Conservation (phyloP, 345 rosid species). For the Eucalyptus curtisii region DNA sequence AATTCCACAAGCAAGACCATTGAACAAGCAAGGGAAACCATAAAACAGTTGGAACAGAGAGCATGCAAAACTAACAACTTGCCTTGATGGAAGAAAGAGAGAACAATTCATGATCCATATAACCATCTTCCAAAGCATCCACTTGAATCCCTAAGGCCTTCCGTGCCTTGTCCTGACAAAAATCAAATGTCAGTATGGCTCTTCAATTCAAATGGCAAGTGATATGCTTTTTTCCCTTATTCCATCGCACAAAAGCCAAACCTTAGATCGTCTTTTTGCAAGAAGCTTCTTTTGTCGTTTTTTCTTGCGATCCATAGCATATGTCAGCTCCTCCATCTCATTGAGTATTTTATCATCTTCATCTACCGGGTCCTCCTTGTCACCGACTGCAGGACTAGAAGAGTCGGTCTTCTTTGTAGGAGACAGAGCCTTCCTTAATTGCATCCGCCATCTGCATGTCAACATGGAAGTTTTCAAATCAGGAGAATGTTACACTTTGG, state of each 20-base stretch:
- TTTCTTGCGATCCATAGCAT: slow-evolving; percentile 70
- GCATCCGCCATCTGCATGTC: slow-evolving; percentile 76
- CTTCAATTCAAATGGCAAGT: not conserved
- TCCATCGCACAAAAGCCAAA: slow-evolving; percentile 1
- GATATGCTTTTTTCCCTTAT: not conserved
- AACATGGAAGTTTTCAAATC: not conserved
- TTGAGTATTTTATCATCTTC: slow-evolving; percentile 79
- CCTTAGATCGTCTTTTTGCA: slow-evolving; percentile 82
- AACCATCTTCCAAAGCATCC: slow-evolving; percentile 83
- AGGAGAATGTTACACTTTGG: not conserved
- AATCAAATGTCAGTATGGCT: not conserved
- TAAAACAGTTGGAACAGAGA: not conserved
- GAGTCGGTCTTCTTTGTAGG: slow-evolving; percentile 47
- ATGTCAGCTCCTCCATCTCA: slow-evolving; percentile 87
- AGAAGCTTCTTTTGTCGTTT: slow-evolving; percentile 62
- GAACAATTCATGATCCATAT: slow-evolving; percentile 62
- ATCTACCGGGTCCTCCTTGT: slow-evolving; percentile 37
- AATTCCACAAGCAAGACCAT: not conserved
- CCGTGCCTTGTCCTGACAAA: slow-evolving; percentile 62
- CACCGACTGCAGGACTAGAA: slow-evolving; percentile 13
- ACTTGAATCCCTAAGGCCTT: slow-evolving; percentile 71
- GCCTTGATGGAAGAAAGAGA: slow-evolving; percentile 95
- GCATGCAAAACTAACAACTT: not conserved
- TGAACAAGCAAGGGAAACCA: not conserved
- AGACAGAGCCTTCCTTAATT: slow-evolving; percentile 60